These are phyloP conservation scores for Juncus effusus DNA, from an alignment of 176 grass and related monocot species.

Conservation along the genomic window DNA sequence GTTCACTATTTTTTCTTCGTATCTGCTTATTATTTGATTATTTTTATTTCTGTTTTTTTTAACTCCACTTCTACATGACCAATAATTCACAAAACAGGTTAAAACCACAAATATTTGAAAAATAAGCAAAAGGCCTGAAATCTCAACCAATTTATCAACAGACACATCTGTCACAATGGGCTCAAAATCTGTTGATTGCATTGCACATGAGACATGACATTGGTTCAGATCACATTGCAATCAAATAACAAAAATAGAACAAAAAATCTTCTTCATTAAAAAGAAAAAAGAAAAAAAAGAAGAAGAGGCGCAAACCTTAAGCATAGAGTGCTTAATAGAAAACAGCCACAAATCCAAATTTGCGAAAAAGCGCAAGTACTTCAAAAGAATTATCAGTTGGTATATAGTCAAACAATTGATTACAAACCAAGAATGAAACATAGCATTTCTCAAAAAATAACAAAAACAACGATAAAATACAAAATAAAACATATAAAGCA, in stretches of 20 bases:
- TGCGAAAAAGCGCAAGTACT: slow-evolving; percentile 8
- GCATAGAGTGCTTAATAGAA: no score
- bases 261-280: no score
- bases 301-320: not conserved
- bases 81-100: not conserved
- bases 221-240: no score
- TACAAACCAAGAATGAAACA: not conserved
- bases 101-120: slow-evolving; percentile 2
- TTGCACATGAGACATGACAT: no score
- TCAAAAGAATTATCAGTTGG: slow-evolving; percentile 17
- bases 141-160: not conserved
- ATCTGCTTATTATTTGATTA: not conserved
- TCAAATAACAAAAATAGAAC: no score
- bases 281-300: not conserved
- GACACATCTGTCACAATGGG: no score
- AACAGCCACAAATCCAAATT: not conserved
- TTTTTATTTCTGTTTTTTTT: not conserved
- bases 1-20: slow-evolving; percentile 3
- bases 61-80: no score
- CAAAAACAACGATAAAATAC: not conserved
- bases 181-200: no score
- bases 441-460: not conserved
- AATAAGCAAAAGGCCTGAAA: not conserved
- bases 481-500: not conserved
- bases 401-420: slow-evolving; percentile 13